Conservation (phyloP, 192 early-diverging fungal genomes). For the Paraglomus occultum region DNA sequence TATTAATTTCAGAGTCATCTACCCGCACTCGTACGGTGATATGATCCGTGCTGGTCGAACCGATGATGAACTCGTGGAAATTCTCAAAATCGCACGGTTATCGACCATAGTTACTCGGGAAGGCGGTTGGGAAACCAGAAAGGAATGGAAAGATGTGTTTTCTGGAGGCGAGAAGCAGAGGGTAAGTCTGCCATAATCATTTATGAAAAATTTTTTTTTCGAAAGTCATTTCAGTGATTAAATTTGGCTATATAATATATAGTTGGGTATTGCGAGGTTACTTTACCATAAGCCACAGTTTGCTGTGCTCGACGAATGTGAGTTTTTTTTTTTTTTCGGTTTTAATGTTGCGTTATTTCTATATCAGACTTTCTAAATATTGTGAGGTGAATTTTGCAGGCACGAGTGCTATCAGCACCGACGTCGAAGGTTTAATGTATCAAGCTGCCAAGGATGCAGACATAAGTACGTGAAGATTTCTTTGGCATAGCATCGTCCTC, state of each 20-base stretch:
- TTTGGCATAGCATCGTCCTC: neutral
- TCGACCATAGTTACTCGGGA: conserved; percentile 77
- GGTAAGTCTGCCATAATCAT: conserved; percentile 37
- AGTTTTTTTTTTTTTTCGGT: conserved; percentile 34
- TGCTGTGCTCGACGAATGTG: conserved; percentile 97
- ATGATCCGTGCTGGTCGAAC: conserved; percentile 71
- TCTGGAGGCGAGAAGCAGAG: conserved; percentile 96
- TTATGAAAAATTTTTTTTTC: conserved; percentile 1
- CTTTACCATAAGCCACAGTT: conserved; percentile 96
- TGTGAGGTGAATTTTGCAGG: conserved; percentile 8
- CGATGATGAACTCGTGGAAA: conserved; percentile 76
- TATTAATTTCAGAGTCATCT: conserved; percentile 65
- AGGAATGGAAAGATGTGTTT: conserved; percentile 91
- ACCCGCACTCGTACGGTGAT: conserved; percentile 85
- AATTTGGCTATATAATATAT: neutral
- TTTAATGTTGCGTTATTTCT: neutral
- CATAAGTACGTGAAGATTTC: conserved; percentile 56
- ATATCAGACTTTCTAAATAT: neutral
- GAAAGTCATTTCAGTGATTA: conserved; percentile 7
- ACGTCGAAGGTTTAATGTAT: conserved; percentile 91
- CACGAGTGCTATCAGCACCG: conserved; percentile 81
- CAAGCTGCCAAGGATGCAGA: conserved; percentile 75
- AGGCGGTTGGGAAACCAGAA: conserved; percentile 86
- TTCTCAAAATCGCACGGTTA: conserved; percentile 85
- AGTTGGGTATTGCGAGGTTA: conserved; percentile 92